A percentile compares a stretch with the other conserved stretches of the same genome.
phyloP scores from a whole-genome alignment of 169 alveolate genomes.

The Plasmodium inui region DNA sequence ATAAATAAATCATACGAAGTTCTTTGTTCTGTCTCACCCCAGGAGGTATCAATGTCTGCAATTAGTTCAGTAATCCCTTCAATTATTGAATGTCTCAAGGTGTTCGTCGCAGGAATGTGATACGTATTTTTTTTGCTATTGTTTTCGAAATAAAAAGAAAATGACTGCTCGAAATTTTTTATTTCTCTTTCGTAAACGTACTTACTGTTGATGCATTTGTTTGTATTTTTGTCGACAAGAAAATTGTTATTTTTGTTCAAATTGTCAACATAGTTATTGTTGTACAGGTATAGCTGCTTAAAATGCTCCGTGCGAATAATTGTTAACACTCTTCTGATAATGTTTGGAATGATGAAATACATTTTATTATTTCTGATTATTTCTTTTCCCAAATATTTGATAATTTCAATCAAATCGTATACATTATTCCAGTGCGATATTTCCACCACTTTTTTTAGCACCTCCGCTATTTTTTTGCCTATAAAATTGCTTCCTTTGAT shows the following conservation, averaged over 20 bases:
- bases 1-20: slow-evolving; percentile 67
- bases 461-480: slow-evolving; percentile 71
- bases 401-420: slow-evolving; percentile 65
- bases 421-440: slow-evolving; percentile 66
- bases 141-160: slow-evolving; percentile 63
- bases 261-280: slow-evolving; percentile 66
- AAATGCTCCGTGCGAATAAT: slow-evolving; percentile 66
- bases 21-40: slow-evolving; percentile 76
- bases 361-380: slow-evolving; percentile 70
- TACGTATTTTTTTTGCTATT: slow-evolving; percentile 30
- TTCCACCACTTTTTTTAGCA: slow-evolving; percentile 56
- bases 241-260: slow-evolving; percentile 43
- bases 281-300: slow-evolving; percentile 61
- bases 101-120: slow-evolving; percentile 67
- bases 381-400: slow-evolving; percentile 71
- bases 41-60: slow-evolving; percentile 63
- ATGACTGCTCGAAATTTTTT: slow-evolving; percentile 42
- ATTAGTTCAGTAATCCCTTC: slow-evolving; percentile 65
- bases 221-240: slow-evolving; percentile 12
- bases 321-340: slow-evolving; percentile 67
- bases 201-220: slow-evolving; percentile 9
- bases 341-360: slow-evolving; percentile 47
- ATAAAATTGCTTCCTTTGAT: slow-evolving; percentile 57
- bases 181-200: slow-evolving; percentile 56
- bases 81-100: slow-evolving; percentile 68